A percentile compares a stretch with the other conserved stretches of the same genome.
These are phyloP conservation scores for Microdochium paspali DNA, from an alignment of 2,329 filamentous ascomycete species.

Conservation along the genomic window DNA sequence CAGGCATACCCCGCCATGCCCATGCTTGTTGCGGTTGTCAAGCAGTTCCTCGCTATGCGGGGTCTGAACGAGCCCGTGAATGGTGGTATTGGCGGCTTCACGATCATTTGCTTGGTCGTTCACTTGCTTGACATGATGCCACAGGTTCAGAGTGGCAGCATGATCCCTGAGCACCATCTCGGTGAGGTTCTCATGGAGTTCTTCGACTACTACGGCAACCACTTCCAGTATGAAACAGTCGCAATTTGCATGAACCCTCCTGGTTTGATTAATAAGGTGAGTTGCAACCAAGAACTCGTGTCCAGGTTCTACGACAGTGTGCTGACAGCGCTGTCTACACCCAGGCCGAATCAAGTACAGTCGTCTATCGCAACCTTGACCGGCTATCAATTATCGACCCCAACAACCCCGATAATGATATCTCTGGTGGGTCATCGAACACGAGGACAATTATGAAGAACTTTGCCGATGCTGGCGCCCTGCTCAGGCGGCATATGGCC, in stretches of 20 bases:
- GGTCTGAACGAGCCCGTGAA: constrained; percentile 85
- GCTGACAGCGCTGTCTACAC: constrained; percentile 7
- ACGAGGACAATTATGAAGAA: constrained; percentile 56
- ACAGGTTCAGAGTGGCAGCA: constrained; percentile 50
- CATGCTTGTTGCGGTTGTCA: constrained; percentile 75
- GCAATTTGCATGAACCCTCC: constrained; percentile 73
- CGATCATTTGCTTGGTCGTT: constrained; percentile 86
- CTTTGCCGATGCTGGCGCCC: constrained; percentile 57
- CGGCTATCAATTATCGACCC: constrained; percentile 87
- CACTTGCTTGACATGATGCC: constrained; percentile 79
- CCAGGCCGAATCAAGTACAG: constrained; percentile 33
- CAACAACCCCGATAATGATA: constrained; percentile 77
- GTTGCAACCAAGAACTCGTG: constrained; percentile 11
- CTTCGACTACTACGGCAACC: constrained; percentile 78
- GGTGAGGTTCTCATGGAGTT: constrained; percentile 81
- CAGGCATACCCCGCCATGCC: constrained; percentile 74
- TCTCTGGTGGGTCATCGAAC: constrained; percentile 75
- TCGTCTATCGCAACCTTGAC: constrained; percentile 50
- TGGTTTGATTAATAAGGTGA: constrained; percentile 67
- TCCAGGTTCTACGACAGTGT: background rate
- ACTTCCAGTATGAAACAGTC: constrained; percentile 59
- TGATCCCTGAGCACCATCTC: constrained; percentile 56
- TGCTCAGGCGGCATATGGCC: constrained; percentile 48
- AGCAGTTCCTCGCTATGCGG: constrained; percentile 86
- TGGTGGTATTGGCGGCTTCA: constrained; percentile 88